Evolutionary conservation across 2,329 filamentous ascomycete genomes (phyloP), one percentile per base, ranked within the genome.

Genomic region (Phaeosphaeriaceae sp.): DNA sequence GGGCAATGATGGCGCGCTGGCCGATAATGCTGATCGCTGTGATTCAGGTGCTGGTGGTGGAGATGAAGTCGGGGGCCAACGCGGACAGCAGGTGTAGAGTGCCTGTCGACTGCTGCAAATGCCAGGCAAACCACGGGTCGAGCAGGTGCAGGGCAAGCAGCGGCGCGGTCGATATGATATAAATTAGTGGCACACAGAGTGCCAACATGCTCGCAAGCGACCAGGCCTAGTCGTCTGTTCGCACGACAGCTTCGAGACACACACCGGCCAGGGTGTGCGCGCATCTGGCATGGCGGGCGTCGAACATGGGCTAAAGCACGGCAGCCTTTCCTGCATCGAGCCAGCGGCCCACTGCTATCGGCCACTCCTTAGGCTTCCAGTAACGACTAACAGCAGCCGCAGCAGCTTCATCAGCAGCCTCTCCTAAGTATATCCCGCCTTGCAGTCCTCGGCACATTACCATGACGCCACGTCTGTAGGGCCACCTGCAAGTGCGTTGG

Each of bases 361-460:
- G 58, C 51, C 61, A 53, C 50, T 57, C 55, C 58, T 48, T 41
- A 25, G 53, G 52, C 44, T 51, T 52, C 49, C 49, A 58, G 45
- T 51, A 24, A 48, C 19, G 42, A 22, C n/a, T 21, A 45, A 22
- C 19, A 45, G 24, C 20, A 22, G 22, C 24, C 22, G 45, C 45
- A 36, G 31, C 31, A 11, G 31, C 54, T 52, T 19, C 46, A 42
- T 56, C 56, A 63, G 60, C 60, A 63, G 60, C 56, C 58, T 57
- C 48, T 51, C 49, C 56, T 54, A 56, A 50, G 49, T 33, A 33
- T 54, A 45, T 27, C 21, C 9, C 45, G 9, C 9, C 25, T 4
- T 27, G 25, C 25, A 27, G 25, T 27, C 25, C 31, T 36, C 31
- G 31, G 31, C 31, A 11, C 31, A 36, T 15, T 36, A 7, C 31